These are phyloP conservation scores for Hygrophoropsis aurantiaca DNA, from an alignment of 768 basidiomycete species.

Conservation along the genomic window DNA sequence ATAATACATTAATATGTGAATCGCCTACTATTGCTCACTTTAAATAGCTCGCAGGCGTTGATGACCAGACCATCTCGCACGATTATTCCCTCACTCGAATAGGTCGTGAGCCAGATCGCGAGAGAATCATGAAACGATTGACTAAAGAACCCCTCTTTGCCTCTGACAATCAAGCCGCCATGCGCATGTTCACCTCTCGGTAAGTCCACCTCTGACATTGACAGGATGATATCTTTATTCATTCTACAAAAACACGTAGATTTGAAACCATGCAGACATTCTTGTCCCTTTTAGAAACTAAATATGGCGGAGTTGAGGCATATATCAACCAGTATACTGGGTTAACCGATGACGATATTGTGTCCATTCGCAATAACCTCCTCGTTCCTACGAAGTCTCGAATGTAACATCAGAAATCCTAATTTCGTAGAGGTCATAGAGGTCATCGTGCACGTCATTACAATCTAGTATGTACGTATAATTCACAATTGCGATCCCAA, in stretches of 20 bases:
- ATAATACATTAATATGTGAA: constrained; percentile 2
- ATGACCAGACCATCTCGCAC: constrained; percentile 59
- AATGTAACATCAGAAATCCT: constrained; percentile 17
- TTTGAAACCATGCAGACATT: constrained; percentile 78
- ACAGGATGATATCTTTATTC: background rate
- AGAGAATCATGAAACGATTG: constrained; percentile 66
- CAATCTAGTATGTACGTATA: background rate
- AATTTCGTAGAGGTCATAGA: background rate
- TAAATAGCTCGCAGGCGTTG: constrained; percentile 68
- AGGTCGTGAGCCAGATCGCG: constrained; percentile 77
- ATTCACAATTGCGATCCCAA: background rate
- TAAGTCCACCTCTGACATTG: constrained; percentile 38
- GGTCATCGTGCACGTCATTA: background rate
- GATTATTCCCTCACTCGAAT: constrained; percentile 80
- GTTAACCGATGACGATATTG: constrained; percentile 64
- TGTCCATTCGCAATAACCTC: constrained; percentile 57
- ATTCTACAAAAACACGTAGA: constrained; percentile 34
- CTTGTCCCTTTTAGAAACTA: constrained; percentile 55
- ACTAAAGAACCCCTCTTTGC: constrained; percentile 72
- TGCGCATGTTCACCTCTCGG: constrained; percentile 86
- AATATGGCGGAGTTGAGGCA: constrained; percentile 66
- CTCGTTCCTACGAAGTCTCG: constrained; percentile 34
- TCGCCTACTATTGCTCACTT: background rate
- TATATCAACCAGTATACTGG: constrained; percentile 59
- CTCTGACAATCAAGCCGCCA: constrained; percentile 67